phyloP scores from a whole-genome alignment of 129 eudicot species.

The Artemisia argyi region DNA sequence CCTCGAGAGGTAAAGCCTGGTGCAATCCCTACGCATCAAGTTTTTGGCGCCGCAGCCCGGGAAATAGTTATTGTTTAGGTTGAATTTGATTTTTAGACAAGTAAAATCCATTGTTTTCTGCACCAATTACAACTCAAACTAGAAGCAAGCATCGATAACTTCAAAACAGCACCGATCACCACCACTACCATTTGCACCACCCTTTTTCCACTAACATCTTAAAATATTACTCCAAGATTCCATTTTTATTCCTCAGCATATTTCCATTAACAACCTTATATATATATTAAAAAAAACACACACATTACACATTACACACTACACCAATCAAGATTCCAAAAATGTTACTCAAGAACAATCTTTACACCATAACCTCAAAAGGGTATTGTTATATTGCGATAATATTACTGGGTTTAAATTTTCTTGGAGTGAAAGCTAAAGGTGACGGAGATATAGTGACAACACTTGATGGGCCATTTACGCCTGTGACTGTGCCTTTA shows the following conservation, averaged over 20 bases:
- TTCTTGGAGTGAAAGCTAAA: constrained; percentile 1
- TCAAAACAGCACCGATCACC: constrained; percentile 11
- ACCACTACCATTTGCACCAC: background rate
- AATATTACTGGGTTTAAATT: constrained; percentile 23
- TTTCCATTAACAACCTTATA: background rate
- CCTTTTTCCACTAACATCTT: background rate
- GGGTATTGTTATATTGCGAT: constrained; percentile 8
- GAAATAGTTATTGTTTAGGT: too few species aligned
- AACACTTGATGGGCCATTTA: constrained; percentile 83
- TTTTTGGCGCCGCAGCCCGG: too few species aligned
- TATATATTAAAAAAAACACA: background rate
- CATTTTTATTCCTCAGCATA: constrained; percentile 33
- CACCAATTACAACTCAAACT: background rate
- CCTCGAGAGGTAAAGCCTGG: too few species aligned
- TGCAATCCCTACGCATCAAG: too few species aligned
- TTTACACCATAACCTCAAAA: background rate
- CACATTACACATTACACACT: constrained; percentile 7
- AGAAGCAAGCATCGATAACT: constrained; percentile 14
- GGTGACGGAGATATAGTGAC: constrained; percentile 50
- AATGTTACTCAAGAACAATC: constrained; percentile 7
- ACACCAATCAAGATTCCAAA: background rate
- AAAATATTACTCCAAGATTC: constrained; percentile 11
- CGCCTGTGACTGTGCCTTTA: constrained; percentile 73
- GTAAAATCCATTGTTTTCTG: too few species aligned
- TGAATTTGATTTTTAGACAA: too few species aligned